Evolutionary conservation across 2,329 filamentous ascomycete genomes (phyloP).

Genomic region (Drechslerella coelobrocha): DNA sequence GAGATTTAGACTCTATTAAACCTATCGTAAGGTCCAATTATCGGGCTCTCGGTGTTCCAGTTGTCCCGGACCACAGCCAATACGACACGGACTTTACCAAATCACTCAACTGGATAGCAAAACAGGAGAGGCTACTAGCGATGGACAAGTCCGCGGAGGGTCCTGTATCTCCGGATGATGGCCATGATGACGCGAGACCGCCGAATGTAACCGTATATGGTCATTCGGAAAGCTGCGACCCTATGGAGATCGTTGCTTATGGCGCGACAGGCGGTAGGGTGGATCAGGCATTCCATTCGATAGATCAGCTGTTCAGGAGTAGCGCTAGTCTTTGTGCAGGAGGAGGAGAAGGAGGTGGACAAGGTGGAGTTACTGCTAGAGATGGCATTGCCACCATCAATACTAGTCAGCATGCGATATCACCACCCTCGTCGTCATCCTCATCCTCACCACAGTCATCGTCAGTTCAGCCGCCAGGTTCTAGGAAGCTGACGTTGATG

Average conservation of each 20-base stretch:
- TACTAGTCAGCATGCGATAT: conserved; percentile 54
- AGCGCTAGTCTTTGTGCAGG: conserved; percentile 58
- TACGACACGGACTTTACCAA: conserved; percentile 92
- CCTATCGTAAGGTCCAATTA: conserved; percentile 72
- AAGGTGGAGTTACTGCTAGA: conserved; percentile 50
- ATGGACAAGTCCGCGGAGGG: conserved; percentile 6
- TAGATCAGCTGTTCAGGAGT: conserved; percentile 77
- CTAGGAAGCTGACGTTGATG: conserved; percentile 73
- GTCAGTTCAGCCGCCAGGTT: conserved; percentile 56
- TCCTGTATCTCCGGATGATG: conserved; percentile 17
- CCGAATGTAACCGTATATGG: neutral
- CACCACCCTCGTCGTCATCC: conserved; percentile 54
- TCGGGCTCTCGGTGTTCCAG: conserved; percentile 65
- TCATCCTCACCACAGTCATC: conserved; percentile 29
- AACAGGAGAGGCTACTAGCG: conserved; percentile 55
- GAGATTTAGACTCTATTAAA: conserved; percentile 85
- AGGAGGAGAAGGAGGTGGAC: too few relatives aligned
- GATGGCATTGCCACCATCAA: conserved; percentile 6
- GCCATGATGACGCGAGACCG: neutral
- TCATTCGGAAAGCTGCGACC: conserved; percentile 51
- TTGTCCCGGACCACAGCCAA: conserved; percentile 79
- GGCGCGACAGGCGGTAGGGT: conserved; percentile 88
- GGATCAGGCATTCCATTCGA: conserved; percentile 86
- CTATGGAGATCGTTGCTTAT: conserved; percentile 74
- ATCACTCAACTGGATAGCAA: conserved; percentile 67